phyloP scores from a whole-genome alignment of 345 rosid species.

The Boechera divaricarpa region DNA sequence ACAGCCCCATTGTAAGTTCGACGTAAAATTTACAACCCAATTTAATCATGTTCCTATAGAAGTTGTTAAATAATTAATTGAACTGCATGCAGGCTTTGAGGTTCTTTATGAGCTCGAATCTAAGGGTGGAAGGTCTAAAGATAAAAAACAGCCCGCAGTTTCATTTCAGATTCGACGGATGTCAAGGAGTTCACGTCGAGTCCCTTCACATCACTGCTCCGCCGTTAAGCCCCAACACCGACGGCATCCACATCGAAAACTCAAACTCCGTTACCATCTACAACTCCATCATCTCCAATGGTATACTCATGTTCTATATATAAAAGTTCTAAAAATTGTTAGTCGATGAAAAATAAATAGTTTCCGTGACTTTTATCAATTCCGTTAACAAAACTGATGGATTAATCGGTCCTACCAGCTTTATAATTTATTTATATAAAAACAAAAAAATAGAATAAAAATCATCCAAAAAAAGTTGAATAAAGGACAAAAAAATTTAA shows the following conservation, averaged over 20 bases:
- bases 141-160: slow-evolving; percentile 83
- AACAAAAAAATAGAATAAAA: neutral
- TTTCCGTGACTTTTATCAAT: neutral
- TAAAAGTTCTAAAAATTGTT: neutral
- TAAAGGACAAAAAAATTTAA: neutral
- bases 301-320: slow-evolving; percentile 40
- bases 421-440: neutral
- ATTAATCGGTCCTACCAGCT: neutral
- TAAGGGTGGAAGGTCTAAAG: slow-evolving; percentile 69
- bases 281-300: slow-evolving; percentile 83
- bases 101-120: slow-evolving; percentile 74
- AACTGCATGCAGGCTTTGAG: slow-evolving; percentile 52
- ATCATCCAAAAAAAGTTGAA: neutral
- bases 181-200: slow-evolving; percentile 54
- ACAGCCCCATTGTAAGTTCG: slow-evolving; percentile 82
- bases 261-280: slow-evolving; percentile 67
- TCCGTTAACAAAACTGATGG: neutral
- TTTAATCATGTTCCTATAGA: neutral
- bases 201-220: slow-evolving; percentile 79
- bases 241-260: slow-evolving; percentile 86
- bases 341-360: neutral
- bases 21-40: neutral
- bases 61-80: neutral
- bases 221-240: slow-evolving; percentile 84
- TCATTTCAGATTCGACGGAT: slow-evolving; percentile 74